Evolutionary conservation across 1,284 basidiomycete genomes (phyloP).

Genomic region (Sporisorium reilianum): DNA sequence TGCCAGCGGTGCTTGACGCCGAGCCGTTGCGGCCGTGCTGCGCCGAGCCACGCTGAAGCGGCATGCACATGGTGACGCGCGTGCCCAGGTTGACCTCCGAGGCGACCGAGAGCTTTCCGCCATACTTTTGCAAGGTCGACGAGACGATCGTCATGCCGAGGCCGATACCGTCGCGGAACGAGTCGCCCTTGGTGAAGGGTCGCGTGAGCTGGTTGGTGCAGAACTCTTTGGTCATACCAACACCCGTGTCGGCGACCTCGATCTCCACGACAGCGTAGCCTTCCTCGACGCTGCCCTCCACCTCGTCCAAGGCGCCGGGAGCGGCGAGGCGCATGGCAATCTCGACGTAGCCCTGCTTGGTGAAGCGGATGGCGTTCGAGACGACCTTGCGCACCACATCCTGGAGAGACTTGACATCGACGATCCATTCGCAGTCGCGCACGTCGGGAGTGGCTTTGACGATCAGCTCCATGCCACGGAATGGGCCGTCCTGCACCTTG

Average conservation of each 20-base stretch:
- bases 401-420: constrained; percentile 30
- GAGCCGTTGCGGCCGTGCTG: constrained; percentile 18
- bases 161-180: constrained; percentile 56
- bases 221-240: constrained; percentile 54
- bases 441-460: constrained; percentile 43
- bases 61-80: constrained; percentile 47
- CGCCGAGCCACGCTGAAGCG: constrained; percentile 15
- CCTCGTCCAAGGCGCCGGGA: constrained; percentile 22
- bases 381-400: constrained; percentile 57
- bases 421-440: constrained; percentile 34
- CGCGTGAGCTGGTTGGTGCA: constrained; percentile 39
- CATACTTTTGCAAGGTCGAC: constrained; percentile 43
- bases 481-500: constrained; percentile 14
- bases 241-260: constrained; percentile 43
- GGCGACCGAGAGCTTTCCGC: constrained; percentile 48
- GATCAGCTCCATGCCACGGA: constrained; percentile 42
- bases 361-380: constrained; percentile 55
- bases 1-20: not conserved
- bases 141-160: constrained; percentile 60
- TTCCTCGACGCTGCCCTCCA: constrained; percentile 15
- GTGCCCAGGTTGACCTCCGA: constrained; percentile 54
- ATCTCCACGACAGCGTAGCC: constrained; percentile 36
- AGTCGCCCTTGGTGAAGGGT: constrained; percentile 56
- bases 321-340: constrained; percentile 29
- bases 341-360: constrained; percentile 46